A percentile compares a stretch with the other conserved stretches of the same genome.
phyloP scores from a whole-genome alignment of 1,139 yeast genomes.

The Geotrichum histeridarum region DNA sequence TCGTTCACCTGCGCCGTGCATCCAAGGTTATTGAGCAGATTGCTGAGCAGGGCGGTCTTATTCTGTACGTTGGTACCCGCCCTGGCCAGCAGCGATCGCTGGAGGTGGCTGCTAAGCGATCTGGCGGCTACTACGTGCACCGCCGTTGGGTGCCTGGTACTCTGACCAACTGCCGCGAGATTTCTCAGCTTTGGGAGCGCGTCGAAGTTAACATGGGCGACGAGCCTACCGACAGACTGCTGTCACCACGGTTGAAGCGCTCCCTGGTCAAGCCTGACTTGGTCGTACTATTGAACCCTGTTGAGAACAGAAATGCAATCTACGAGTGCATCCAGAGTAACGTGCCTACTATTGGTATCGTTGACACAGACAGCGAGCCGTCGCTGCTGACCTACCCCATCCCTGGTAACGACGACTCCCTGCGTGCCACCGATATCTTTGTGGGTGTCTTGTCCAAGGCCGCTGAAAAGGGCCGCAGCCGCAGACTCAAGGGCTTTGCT shows the following conservation, averaged over 20 bases:
- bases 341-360: conserved; percentile 88
- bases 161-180: conserved; percentile 75
- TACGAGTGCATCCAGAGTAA: conserved; percentile 76
- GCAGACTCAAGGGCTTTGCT: conserved; percentile 46
- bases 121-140: conserved; percentile 75
- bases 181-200: conserved; percentile 53
- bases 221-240: conserved; percentile 52
- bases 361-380: conserved; percentile 93
- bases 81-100: conserved; percentile 72
- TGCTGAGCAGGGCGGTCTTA: conserved; percentile 76
- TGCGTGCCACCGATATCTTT: conserved; percentile 71
- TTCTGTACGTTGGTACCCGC: conserved; percentile 79
- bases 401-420: conserved; percentile 94
- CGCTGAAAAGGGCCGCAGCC: conserved; percentile 68
- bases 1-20: conserved; percentile 70
- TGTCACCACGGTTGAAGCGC: conserved; percentile 40
- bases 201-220: conserved; percentile 67
- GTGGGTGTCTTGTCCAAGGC: conserved; percentile 81
- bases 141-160: conserved; percentile 95
- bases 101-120: conserved; percentile 72
- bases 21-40: conserved; percentile 74
- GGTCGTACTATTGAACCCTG: conserved; percentile 80
- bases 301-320: conserved; percentile 76
- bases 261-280: conserved; percentile 73
- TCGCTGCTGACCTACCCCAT: conserved; percentile 85